Evolutionary conservation across 257 asterid species (phyloP).

Genomic region (Verbena officinalis): DNA sequence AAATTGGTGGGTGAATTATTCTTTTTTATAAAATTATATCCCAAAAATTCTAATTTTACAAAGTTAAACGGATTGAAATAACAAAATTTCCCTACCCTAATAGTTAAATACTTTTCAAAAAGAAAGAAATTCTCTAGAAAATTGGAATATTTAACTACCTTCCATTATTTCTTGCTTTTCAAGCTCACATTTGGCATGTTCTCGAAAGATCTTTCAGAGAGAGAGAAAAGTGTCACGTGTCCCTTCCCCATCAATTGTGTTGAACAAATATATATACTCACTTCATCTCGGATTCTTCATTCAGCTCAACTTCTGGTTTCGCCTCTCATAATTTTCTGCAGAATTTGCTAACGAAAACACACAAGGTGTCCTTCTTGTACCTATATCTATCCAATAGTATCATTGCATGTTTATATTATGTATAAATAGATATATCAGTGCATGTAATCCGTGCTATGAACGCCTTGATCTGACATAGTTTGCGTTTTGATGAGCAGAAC

Average conservation of each 20-base stretch:
- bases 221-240: conserved; percentile 15
- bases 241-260: not conserved
- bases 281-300: not conserved
- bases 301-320: not conserved
- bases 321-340: not conserved
- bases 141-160: not conserved
- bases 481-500: conserved; percentile 3
- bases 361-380: conserved; percentile 16
- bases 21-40: no score
- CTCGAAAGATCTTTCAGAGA: conserved; percentile 29
- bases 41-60: no score
- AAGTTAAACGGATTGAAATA: no score
- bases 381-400: not conserved
- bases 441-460: not conserved
- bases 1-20: no score
- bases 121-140: not conserved
- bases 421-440: not conserved
- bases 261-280: conserved; percentile 13
- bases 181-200: conserved; percentile 30
- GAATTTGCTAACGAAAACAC: not conserved
- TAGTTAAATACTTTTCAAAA: no score
- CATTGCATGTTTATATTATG: not conserved
- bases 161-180: conserved; percentile 26
- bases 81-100: no score
- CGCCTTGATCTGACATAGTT: conserved; percentile 31